phyloP scores from a whole-genome alignment of 805 yeast species.

The Metschnikowia shivogae region DNA sequence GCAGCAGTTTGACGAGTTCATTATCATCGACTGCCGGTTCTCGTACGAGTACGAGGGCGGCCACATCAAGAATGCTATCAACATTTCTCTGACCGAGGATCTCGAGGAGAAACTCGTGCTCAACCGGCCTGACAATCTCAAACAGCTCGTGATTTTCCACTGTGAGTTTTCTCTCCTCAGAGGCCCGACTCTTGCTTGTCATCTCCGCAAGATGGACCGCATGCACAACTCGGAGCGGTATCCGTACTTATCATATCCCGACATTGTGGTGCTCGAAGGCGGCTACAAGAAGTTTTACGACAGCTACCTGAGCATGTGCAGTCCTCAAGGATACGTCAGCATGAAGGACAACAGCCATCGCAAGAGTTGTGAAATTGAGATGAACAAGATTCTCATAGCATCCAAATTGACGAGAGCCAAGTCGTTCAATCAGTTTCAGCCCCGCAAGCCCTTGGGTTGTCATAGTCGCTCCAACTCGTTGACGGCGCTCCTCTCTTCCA shows the following conservation, averaged over 20 bases:
- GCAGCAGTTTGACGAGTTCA: constrained; percentile 49
- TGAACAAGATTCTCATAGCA: constrained; percentile 41
- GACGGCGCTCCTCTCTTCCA: constrained; percentile 12
- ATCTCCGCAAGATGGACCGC: constrained; percentile 80
- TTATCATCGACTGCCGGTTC: constrained; percentile 84
- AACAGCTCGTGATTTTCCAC: constrained; percentile 71
- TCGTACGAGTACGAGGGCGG: constrained; percentile 92
- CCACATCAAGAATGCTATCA: constrained; percentile 80
- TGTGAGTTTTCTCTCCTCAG: constrained; percentile 92
- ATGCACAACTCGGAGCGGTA: constrained; percentile 65
- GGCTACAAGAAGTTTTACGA: constrained; percentile 83
- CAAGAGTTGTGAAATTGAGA: constrained; percentile 42
- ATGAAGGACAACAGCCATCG: constrained; percentile 55
- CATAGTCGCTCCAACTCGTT: constrained; percentile 17
- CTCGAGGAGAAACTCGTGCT: constrained; percentile 53
- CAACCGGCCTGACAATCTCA: constrained; percentile 21
- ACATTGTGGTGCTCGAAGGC: constrained; percentile 82
- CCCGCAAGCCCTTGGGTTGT: constrained; percentile 8
- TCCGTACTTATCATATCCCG: constrained; percentile 83
- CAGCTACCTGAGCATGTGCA: constrained; percentile 53
- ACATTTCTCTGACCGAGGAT: constrained; percentile 65
- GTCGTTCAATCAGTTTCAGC: constrained; percentile 28
- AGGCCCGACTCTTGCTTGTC: constrained; percentile 91
- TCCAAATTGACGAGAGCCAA: constrained; percentile 40
- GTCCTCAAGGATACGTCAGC: constrained; percentile 75